Base-by-base conservation (phyloP, 495 filamentous ascomycete species). In the Xylaria flabelliformis region DNA sequence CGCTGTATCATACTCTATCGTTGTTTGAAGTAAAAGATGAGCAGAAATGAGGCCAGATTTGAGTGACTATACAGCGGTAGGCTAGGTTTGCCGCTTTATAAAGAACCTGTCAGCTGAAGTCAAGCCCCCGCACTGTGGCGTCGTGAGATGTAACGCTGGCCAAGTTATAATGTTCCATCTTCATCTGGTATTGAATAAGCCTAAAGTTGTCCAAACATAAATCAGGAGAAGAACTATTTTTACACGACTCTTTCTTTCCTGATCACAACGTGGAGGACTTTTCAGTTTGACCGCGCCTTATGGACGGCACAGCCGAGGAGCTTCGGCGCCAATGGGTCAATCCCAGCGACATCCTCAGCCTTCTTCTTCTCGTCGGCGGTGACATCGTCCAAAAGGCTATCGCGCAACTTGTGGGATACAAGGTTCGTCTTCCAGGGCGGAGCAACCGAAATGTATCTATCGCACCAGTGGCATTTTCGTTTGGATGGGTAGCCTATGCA, bases 391-490 rank as follows among this genome's bases (percentile, higher is more conserved):
- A 78, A 29, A 72, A 71, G 48, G 87, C 87, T 6, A 76, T 88
- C 32, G 86, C 86, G 6, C 84, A 87, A 59, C 72, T 83, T 0
- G 41, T 44, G 61, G 61, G 61, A 21, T 39, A 44, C 36, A 64
- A 76, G 4, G 82, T 84, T 3, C 76, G 77, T 6, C 46, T 48
- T 0, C 48, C 85, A 32, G 53, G 53, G 26, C 24, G 9, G 21
- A 32, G 24, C 26, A 58, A 32, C 21, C 53, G 53, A 32, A 58
- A 26, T 10, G 26, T 58, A 12, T 58, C 53, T 58, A 32, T 58
- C 53, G 82, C 82, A 0, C 88, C 87, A 1, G 84, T 90, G 8
- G 75, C 79, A 7, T 89, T 90, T 73, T 88, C 85, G 0, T 90
- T 89, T 69, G 87, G 86, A 9, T 86, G 83, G 85, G 85, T 88